These are phyloP conservation scores for Colletotrichum salicis DNA, from an alignment of 2,329 filamentous ascomycete genomes.

Conservation along the genomic window DNA sequence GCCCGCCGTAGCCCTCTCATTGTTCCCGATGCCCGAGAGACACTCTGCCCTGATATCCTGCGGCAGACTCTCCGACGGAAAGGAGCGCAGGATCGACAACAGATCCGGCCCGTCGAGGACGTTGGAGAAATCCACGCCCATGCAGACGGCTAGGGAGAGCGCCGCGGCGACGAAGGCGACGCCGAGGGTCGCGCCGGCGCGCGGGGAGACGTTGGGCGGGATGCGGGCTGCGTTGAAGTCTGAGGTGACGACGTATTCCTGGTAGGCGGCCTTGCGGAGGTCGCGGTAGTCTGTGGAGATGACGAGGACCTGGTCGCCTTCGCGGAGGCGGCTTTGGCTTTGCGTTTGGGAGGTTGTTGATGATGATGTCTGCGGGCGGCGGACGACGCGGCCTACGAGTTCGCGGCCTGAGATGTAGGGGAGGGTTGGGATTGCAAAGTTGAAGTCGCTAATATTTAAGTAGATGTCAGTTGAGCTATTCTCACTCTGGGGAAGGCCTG, in stretches of 20 bases:
- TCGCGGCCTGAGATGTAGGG: conserved; percentile 78
- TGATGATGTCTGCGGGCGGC: background rate
- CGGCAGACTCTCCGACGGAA: conserved; percentile 62
- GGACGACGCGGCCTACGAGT: conserved; percentile 71
- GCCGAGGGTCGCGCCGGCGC: conserved; percentile 71
- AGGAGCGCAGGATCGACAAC: conserved; percentile 56
- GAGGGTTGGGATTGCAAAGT: conserved; percentile 74
- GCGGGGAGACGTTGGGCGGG: conserved; percentile 61
- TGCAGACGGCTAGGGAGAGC: conserved; percentile 74
- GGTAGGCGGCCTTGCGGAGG: conserved; percentile 76
- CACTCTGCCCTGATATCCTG: conserved; percentile 72
- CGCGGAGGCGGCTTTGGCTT: conserved; percentile 53
- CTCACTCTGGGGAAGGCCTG: background rate
- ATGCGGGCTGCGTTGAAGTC: conserved; percentile 73
- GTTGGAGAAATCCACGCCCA: conserved; percentile 73
- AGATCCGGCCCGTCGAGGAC: conserved; percentile 69
- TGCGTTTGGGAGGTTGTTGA: no score
- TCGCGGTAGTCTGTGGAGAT: conserved; percentile 81
- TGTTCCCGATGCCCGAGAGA: conserved; percentile 61
- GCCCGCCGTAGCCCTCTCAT: conserved; percentile 66
- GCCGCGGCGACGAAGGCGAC: conserved; percentile 78
- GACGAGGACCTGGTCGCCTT: conserved; percentile 70
- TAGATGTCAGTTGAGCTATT: background rate
- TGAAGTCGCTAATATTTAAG: conserved; percentile 66
- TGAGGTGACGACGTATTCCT: conserved; percentile 74